Evolutionary conservation across 2,329 filamentous ascomycete species (phyloP), one percentile per base, ranked within the genome.

Genomic region (Penicillium occitanis): DNA sequence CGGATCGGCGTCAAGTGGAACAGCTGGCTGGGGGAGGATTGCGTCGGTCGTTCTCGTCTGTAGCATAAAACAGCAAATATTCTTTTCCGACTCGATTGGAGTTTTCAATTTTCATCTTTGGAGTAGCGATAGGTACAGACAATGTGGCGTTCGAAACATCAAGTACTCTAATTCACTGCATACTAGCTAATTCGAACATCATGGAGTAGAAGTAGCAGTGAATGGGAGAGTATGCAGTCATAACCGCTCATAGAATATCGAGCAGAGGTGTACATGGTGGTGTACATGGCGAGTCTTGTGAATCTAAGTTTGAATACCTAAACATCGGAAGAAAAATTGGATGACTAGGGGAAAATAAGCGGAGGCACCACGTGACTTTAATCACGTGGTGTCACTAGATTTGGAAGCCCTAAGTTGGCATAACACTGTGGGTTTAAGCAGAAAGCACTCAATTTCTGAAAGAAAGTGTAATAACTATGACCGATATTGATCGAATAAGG

Each of bases 11-110:
- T 66, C 60, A 58, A 62, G 51, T 10, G 61, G 53, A 63, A 66
- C 65, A 66, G 61, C 61, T 66, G 61, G 65, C 48, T 46, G 33
- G 58, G 37, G 40, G 53, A 51, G 46, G 61, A 53, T 53, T 62
- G 60, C 60, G 13, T 60, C 33, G 33, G 25, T 35, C 48, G 48
- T 51, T 53, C 30, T 33, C 37, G 6, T 59, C 11, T 14, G 8
- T 8, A n/a, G 4, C 11, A 17, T 28, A 35, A 35, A 35, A 35
- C 2, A 10, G 30, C 30, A 10, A 35, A 35, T 35, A 10, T 35
- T 2, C 10, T 35, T 35, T 35, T 35, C 33, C 33, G 33, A 35
- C 33, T 35, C 8, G 10, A 35, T 35, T 35, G 10, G 33, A 35
- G 33, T 35, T 2, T 10, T 35, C 33, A 35, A 35, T 35, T 11